A percentile compares a stretch with the other conserved stretches of the same genome.
Evolutionary conservation across 345 rosid genomes (phyloP).

Genomic region (Populus pruinosa): DNA sequence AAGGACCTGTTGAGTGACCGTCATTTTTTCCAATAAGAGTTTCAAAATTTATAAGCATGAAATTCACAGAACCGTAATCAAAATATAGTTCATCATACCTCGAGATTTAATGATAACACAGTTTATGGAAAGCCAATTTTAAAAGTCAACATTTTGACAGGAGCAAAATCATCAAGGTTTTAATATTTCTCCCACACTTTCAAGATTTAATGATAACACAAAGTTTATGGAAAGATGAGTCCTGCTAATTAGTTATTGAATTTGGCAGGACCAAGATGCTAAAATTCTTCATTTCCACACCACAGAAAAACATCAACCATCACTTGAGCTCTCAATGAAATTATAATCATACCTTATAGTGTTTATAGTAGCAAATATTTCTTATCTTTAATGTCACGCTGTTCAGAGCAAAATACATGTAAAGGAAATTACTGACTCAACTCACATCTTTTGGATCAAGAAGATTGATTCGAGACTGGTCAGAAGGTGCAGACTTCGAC

Average conservation of each 20-base stretch:
- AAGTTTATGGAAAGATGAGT: not conserved
- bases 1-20: not conserved
- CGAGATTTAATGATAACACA: not conserved
- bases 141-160: not conserved
- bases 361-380: not conserved
- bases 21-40: not conserved
- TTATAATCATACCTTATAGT: not conserved
- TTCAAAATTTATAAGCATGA: not conserved
- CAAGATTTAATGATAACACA: not conserved
- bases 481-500: slow-evolving; percentile 94
- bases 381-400: not conserved
- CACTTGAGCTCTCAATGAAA: not conserved
- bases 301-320: not conserved
- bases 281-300: not conserved
- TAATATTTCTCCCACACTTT: not conserved
- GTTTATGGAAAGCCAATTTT: not conserved
- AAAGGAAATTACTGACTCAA: slow-evolving; percentile 15
- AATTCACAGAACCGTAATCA: not conserved
- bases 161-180: not conserved
- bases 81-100: not conserved
- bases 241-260: not conserved
- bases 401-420: not conserved
- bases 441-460: slow-evolving; percentile 94
- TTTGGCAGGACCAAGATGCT: not conserved
- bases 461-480: slow-evolving; percentile 89